Evolutionary conservation across 257 asterid species (phyloP), one percentile per base, ranked within the genome.

Genomic region (Handroanthus guayacan): DNA sequence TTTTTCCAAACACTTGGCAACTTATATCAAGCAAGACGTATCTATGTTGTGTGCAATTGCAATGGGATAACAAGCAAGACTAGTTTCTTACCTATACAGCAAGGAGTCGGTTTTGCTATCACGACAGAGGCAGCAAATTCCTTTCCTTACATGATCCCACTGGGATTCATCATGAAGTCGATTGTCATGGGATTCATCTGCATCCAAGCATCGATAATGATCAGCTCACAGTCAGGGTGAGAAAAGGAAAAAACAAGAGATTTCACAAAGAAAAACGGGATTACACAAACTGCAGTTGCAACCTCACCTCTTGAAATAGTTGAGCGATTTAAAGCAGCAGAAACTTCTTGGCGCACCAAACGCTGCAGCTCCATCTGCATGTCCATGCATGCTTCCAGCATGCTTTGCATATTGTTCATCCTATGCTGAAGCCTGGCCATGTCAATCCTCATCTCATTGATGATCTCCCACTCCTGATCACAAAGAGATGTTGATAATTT

Each of bases 341-440:
- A 87, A 79, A 91, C 90, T 76, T 92, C 97, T 80, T 92, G 96
- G 31, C 83, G 86, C 37, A 94, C 83, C 0, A 91, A 85, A 3
- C 90, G 89, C 73, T 90, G 98, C 84, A 92, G 78, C 79, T 94
- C 97, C 34, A 89, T 77, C 71, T 94, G 97, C 92, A 94, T 90
- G 63, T 89, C 96, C 96, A 89, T 86, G 95, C 93, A 94, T 17
- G 96, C 80, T 86, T 92, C 97, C 45, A 95, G 89, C 95, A 87
- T 88, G 68, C 83, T 88, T 80, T 95, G 97, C 97, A 95, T 87
- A 62, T 80, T 78, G 62, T 84, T 81, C 98, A 95, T 89, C 83
- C 89, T 84, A 75, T 88, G 92, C 20, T 87, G 92, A 84, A 95
- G 98, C 86, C 89, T 81, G 39, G 86, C 92, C 89, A 92, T 85